Evolutionary conservation across 495 filamentous ascomycete species (phyloP).

Genomic region (Echria macrotheca): DNA sequence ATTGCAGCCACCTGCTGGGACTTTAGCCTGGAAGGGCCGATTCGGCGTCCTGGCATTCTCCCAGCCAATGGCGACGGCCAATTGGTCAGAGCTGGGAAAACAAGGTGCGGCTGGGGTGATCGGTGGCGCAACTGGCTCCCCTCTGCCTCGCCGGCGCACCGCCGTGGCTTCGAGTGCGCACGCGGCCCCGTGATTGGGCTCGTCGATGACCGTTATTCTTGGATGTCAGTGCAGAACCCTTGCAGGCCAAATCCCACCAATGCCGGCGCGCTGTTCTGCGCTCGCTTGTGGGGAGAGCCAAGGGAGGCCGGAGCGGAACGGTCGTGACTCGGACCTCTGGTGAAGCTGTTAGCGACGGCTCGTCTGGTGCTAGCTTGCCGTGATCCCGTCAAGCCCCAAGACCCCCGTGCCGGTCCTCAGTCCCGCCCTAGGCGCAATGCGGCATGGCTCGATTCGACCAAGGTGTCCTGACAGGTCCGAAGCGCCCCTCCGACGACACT

Average conservation of each 20-base stretch:
- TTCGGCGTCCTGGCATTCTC: constrained; percentile 26
- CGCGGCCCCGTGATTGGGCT: too few species aligned
- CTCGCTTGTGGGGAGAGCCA: constrained; percentile 1
- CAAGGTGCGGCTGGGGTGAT: constrained; percentile 38
- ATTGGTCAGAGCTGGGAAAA: constrained; percentile 25
- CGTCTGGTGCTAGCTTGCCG: constrained; percentile 12
- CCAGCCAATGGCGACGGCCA: constrained; percentile 25
- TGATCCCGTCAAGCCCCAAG: constrained; percentile 2
- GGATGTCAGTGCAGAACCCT: constrained; percentile 5
- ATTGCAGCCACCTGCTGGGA: constrained; percentile 21
- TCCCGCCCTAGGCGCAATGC: constrained; percentile 6
- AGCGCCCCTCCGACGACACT: constrained; percentile 9
- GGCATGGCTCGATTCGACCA: constrained; percentile 6
- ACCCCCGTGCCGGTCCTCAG: neutral
- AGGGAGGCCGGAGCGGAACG: constrained; percentile 8
- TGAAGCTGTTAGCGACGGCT: neutral
- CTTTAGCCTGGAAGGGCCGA: constrained; percentile 40
- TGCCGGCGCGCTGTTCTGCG: neutral
- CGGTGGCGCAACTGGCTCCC: constrained; percentile 23
- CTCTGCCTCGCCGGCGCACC: neutral
- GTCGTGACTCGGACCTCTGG: constrained; percentile 5
- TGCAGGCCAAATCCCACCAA: constrained; percentile 6
- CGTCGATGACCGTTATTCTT: constrained; percentile 9
- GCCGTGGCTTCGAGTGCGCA: neutral
- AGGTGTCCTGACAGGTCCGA: constrained; percentile 6